Conservation (phyloP, 2,329 filamentous ascomycete species). For the Samsoniella hepiali region DNA sequence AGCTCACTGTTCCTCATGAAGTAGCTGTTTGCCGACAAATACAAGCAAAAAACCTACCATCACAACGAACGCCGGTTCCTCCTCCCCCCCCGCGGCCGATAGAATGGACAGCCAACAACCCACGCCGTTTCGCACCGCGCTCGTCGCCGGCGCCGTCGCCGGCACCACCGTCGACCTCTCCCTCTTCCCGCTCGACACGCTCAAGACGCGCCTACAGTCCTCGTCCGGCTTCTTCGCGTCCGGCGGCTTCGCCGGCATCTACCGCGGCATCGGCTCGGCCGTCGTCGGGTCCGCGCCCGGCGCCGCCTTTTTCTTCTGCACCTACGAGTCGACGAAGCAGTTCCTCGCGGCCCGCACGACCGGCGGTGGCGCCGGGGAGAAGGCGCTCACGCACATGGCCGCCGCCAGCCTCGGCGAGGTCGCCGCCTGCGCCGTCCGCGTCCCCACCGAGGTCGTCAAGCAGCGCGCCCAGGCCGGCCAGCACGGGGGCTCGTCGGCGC, state of each 20-base stretch:
- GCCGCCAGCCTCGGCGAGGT: conserved; percentile 86
- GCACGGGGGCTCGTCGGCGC: conserved; percentile 66
- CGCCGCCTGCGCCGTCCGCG: conserved; percentile 85
- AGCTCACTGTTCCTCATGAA: background rate
- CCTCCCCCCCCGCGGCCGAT: background rate
- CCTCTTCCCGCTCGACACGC: conserved; percentile 95
- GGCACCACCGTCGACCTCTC: conserved; percentile 96
- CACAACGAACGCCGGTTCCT: background rate
- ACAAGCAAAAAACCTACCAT: too few species aligned
- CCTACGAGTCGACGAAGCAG: conserved; percentile 75
- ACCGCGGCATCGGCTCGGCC: conserved; percentile 85
- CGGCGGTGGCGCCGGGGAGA: conserved; percentile 24
- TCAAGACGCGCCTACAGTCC: conserved; percentile 96
- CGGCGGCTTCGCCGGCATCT: conserved; percentile 88
- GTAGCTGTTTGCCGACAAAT: too few species aligned
- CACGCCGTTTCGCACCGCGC: conserved; percentile 56
- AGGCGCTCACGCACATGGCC: conserved; percentile 66
- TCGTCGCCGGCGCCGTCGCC: conserved; percentile 81
- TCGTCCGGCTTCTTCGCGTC: conserved; percentile 71
- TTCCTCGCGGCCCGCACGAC: conserved; percentile 27
- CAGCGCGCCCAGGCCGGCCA: conserved; percentile 89
- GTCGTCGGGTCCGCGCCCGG: conserved; percentile 89
- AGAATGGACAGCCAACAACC: conserved; percentile 21
- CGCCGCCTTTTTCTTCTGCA: conserved; percentile 95
- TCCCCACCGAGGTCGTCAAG: conserved; percentile 94